Evolutionary conservation across 805 yeast species (phyloP).

Genomic region (Cyberlindnera maclurae): DNA sequence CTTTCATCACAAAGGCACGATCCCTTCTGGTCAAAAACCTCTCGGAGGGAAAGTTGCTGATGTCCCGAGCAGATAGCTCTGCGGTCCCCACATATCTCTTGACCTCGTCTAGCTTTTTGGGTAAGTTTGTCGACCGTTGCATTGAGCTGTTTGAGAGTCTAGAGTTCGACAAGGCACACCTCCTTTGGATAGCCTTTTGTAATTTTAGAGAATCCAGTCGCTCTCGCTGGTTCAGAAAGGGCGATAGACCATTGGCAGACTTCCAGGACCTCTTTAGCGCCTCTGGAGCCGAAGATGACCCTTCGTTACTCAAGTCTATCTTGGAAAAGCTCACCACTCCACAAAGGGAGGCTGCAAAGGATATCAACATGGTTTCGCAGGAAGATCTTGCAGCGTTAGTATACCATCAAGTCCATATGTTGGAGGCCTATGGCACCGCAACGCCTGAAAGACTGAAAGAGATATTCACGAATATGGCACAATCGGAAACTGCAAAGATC

Average conservation of each 20-base stretch:
- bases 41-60: slow-evolving; percentile 26
- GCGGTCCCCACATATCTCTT: slow-evolving; percentile 20
- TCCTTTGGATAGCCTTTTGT: slow-evolving; percentile 36
- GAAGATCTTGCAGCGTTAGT: slow-evolving; percentile 43
- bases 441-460: slow-evolving; percentile 37
- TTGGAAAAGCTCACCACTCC: slow-evolving; percentile 5
- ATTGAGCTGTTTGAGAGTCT: slow-evolving; percentile 34
- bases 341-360: slow-evolving; percentile 4
- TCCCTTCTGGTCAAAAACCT: slow-evolving; percentile 29
- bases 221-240: slow-evolving; percentile 16
- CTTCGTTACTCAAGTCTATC: slow-evolving; percentile 10
- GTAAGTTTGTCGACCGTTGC: slow-evolving; percentile 37
- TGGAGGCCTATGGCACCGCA: slow-evolving; percentile 46
- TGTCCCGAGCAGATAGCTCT: slow-evolving; percentile 6
- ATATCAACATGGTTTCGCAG: slow-evolving; percentile 37
- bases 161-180: slow-evolving; percentile 39
- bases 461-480: slow-evolving; percentile 40
- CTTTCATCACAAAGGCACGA: slow-evolving; percentile 28
- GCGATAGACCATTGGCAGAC: slow-evolving; percentile 1
- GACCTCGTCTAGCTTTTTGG: slow-evolving; percentile 36
- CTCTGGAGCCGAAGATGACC: slow-evolving; percentile 19
- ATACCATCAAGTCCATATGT: slow-evolving; percentile 43
- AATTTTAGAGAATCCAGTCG: slow-evolving; percentile 27
- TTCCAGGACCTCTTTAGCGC: slow-evolving; percentile 14
- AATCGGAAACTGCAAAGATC: slow-evolving; percentile 35